Conservation (phyloP, 2,329 filamentous ascomycete genomes). For the Alternaria dauci region DNA sequence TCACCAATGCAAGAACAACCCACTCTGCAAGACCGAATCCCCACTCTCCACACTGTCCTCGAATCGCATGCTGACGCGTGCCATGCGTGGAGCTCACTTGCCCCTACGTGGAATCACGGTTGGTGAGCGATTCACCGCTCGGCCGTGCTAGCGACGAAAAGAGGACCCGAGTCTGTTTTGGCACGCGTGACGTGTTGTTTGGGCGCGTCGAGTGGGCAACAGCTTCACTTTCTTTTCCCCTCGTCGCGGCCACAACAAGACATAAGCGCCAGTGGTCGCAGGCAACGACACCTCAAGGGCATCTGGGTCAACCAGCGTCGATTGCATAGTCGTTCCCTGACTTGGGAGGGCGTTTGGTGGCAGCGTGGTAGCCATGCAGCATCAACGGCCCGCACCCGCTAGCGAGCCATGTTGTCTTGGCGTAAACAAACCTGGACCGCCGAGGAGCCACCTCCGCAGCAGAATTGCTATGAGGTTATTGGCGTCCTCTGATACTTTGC, state of each 20-base stretch:
- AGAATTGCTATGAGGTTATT: constrained; percentile 2
- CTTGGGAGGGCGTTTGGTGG: constrained; percentile 18
- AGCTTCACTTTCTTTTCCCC: not conserved
- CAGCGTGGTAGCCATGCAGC: constrained; percentile 28
- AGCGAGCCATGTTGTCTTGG: constrained; percentile 21
- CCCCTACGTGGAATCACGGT: constrained; percentile 29
- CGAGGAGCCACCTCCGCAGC: constrained; percentile 15
- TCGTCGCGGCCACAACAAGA: constrained; percentile 11
- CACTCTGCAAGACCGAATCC: not conserved
- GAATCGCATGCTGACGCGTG: constrained; percentile 46
- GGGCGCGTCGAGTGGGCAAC: constrained; percentile 30
- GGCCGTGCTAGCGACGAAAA: constrained; percentile 16
- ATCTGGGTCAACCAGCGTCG: not conserved
- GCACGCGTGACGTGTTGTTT: constrained; percentile 35
- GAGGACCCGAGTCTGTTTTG: constrained; percentile 14
- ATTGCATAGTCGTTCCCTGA: constrained; percentile 7
- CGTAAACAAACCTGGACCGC: constrained; percentile 27
- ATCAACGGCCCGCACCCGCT: constrained; percentile 23
- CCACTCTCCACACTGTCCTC: constrained; percentile 17
- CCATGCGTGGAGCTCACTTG: constrained; percentile 41
- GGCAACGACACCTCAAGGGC: constrained; percentile 13
- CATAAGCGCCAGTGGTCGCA: constrained; percentile 9
- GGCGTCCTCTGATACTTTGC: constrained; percentile 11
- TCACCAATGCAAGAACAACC: constrained; percentile 6
- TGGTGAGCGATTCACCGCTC: constrained; percentile 18